Evolutionary conservation across 805 yeast species (phyloP).

Genomic region (Candida morakotiae): DNA sequence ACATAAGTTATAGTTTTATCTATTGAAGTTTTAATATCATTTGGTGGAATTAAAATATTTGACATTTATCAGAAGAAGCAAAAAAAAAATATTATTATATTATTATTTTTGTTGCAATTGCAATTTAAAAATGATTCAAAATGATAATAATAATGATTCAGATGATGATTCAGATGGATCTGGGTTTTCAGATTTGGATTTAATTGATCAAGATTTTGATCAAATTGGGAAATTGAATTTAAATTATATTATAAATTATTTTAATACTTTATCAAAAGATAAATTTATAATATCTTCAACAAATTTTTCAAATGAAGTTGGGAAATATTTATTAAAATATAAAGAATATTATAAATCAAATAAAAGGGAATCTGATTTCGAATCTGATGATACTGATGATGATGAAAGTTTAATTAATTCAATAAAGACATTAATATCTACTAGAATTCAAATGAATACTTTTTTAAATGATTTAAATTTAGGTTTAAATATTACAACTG

Average conservation of each 20-base stretch:
- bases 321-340: slow-evolving; percentile 23
- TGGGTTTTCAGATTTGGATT: neutral
- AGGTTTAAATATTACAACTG: slow-evolving; percentile 48
- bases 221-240: slow-evolving; percentile 45
- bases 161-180: slow-evolving; percentile 2
- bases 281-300: slow-evolving; percentile 21
- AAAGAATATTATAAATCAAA: slow-evolving; percentile 12
- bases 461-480: slow-evolving; percentile 36
- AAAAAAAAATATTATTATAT: too few species aligned
- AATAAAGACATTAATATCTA: slow-evolving; percentile 35
- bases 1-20: slow-evolving; percentile 74
- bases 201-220: slow-evolving; percentile 42
- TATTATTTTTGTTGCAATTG: neutral
- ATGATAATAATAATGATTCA: neutral
- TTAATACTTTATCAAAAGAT: neutral
- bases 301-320: slow-evolving; percentile 3
- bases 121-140: neutral
- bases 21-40: slow-evolving; percentile 47
- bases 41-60: slow-evolving; percentile 60
- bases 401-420: slow-evolving; percentile 22
- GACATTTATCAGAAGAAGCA: slow-evolving; percentile 6
- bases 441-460: slow-evolving; percentile 39
- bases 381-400: slow-evolving; percentile 12
- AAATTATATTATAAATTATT: slow-evolving; percentile 18
- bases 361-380: neutral